Conservation (phyloP, 2,329 filamentous ascomycete genomes). For the Curvularia lunata region DNA sequence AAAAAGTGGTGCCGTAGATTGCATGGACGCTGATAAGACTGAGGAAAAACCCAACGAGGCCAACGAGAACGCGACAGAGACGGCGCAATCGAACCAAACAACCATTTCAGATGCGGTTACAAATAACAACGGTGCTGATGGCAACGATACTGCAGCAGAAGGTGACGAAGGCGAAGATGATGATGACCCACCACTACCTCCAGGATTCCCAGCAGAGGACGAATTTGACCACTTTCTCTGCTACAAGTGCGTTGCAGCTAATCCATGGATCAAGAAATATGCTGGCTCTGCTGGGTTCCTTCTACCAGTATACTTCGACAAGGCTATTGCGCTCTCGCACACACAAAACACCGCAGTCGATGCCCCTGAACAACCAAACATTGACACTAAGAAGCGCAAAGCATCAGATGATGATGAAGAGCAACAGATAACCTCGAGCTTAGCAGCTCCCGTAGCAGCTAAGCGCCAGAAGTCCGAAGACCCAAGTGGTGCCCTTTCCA, state of each 20-base stretch:
- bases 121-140: constrained; percentile 35
- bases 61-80: constrained; percentile 17
- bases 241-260: constrained; percentile 87
- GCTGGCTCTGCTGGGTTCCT: constrained; percentile 82
- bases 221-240: constrained; percentile 90
- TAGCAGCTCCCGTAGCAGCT: constrained; percentile 25
- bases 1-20: constrained; percentile 15
- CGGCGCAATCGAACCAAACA: constrained; percentile 19
- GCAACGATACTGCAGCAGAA: constrained; percentile 50
- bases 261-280: constrained; percentile 92
- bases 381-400: constrained; percentile 54
- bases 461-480: constrained; percentile 49
- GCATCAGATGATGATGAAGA: constrained; percentile 51
- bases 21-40: constrained; percentile 19
- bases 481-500: constrained; percentile 30
- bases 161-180: constrained; percentile 62
- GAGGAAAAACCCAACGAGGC: constrained; percentile 4
- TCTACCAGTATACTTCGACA: constrained; percentile 66
- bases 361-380: constrained; percentile 28
- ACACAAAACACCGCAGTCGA: constrained; percentile 7
- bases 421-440: constrained; percentile 20
- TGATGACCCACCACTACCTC: constrained; percentile 71
- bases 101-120: constrained; percentile 28
- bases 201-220: constrained; percentile 87
- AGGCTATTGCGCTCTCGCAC: constrained; percentile 25